phyloP scores from a whole-genome alignment of 1,284 basidiomycete species.

The Dichomitus squalens region DNA sequence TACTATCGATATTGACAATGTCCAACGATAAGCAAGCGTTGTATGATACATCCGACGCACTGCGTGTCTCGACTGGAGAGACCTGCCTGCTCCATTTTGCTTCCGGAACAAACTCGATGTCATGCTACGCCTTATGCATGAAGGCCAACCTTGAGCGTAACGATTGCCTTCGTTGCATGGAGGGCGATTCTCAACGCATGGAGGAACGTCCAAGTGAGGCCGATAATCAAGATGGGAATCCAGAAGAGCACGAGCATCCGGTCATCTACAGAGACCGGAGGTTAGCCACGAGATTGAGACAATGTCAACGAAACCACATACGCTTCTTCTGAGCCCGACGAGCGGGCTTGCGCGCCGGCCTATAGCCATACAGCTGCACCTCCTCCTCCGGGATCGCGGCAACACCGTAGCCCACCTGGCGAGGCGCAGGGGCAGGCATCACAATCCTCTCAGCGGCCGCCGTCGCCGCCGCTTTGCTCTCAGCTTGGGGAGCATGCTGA shows the following conservation, averaged over 20 bases:
- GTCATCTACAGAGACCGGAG: conserved; percentile 60
- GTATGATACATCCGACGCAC: conserved; percentile 16
- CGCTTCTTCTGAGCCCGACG: conserved; percentile 70
- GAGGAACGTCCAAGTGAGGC: conserved; percentile 67
- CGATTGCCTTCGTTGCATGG: conserved; percentile 51
- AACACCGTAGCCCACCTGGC: conserved; percentile 53
- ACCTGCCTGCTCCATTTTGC: neutral
- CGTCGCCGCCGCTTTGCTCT: neutral
- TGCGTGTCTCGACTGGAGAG: neutral
- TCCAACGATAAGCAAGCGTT: conserved; percentile 3
- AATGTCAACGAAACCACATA: conserved; percentile 40
- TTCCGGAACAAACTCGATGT: neutral
- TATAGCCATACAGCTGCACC: conserved; percentile 66
- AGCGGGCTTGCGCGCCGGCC: conserved; percentile 53
- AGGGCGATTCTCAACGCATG: conserved; percentile 59
- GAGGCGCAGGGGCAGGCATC: conserved; percentile 5
- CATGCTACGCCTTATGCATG: conserved; percentile 33
- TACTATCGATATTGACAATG: neutral
- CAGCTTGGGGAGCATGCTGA: conserved; percentile 13
- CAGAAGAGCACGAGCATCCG: conserved; percentile 93
- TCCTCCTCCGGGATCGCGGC: conserved; percentile 60
- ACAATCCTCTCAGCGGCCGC: conserved; percentile 7
- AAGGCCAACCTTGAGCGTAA: conserved; percentile 49
- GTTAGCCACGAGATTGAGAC: conserved; percentile 7
- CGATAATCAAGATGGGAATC: conserved; percentile 85